These are phyloP conservation scores for Megacollybia platyphylla DNA, from an alignment of 1,284 basidiomycete genomes.

Conservation along the genomic window DNA sequence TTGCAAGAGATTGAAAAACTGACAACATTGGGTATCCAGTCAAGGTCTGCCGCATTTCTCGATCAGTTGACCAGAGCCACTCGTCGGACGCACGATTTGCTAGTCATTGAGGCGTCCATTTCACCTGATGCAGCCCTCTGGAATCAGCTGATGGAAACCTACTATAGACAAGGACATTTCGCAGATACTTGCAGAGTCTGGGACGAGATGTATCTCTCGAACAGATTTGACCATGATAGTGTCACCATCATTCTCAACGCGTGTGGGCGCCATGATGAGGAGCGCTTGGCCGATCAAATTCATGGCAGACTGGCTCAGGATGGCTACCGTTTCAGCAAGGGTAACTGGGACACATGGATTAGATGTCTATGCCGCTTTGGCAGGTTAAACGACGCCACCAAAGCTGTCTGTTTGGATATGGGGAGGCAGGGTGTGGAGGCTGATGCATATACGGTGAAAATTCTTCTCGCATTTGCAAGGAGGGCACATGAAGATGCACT, in stretches of 20 bases:
- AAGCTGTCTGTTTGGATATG: constrained; percentile 59
- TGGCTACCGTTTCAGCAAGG: constrained; percentile 40
- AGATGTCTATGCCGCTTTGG: constrained; percentile 76
- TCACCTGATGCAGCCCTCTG: constrained; percentile 67
- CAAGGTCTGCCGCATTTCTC: constrained; percentile 11
- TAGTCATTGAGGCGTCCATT: constrained; percentile 68
- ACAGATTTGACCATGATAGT: constrained; percentile 47
- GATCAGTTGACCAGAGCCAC: constrained; percentile 33
- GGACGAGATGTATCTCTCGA: constrained; percentile 59
- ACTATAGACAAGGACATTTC: constrained; percentile 65
- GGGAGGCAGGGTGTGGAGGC: constrained; percentile 30
- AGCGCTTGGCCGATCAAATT: constrained; percentile 38
- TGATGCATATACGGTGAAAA: constrained; percentile 30
- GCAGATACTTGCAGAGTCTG: constrained; percentile 69
- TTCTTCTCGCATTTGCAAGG: constrained; percentile 43
- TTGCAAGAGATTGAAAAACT: constrained; percentile 42
- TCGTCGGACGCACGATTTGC: constrained; percentile 64
- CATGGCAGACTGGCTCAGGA: constrained; percentile 36
- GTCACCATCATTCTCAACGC: constrained; percentile 80
- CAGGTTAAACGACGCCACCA: constrained; percentile 55
- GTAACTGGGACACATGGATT: constrained; percentile 74
- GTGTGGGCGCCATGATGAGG: constrained; percentile 52
- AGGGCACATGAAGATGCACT: constrained; percentile 26
- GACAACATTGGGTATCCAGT: constrained; percentile 16
- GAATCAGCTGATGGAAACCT: constrained; percentile 87